Percentiles rank a stretch among this genome's conserved stretches.
Evolutionary conservation across 805 yeast genomes (phyloP).

Genomic region (Candida mattraensis): DNA sequence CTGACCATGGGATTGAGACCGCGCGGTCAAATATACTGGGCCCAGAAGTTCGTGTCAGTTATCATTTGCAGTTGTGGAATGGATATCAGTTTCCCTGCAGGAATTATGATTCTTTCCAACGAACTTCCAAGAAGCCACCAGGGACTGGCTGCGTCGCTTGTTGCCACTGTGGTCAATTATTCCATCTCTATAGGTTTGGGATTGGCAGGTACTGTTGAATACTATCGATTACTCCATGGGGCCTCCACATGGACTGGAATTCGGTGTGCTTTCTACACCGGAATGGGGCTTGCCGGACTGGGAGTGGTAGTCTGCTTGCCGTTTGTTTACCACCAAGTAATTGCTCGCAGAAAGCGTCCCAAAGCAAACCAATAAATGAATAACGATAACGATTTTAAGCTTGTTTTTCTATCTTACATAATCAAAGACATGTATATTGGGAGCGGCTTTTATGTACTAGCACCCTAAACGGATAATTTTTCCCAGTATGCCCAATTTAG

Average conservation of each 20-base stretch:
- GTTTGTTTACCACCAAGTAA: conserved; percentile 12
- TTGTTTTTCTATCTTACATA: too few species aligned
- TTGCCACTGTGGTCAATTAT: conserved; percentile 69
- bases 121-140: conserved; percentile 62
- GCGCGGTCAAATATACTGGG: conserved; percentile 58
- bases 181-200: conserved; percentile 72
- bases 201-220: conserved; percentile 66
- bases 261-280: conserved; percentile 58
- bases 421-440: too few species aligned
- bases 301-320: conserved; percentile 35
- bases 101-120: conserved; percentile 61
- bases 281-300: conserved; percentile 56
- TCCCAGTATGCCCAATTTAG: too few species aligned
- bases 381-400: too few species aligned
- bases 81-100: conserved; percentile 79
- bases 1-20: conserved; percentile 57
- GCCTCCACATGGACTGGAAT: conserved; percentile 42
- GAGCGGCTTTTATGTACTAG: too few species aligned
- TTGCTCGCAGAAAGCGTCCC: conserved; percentile 2
- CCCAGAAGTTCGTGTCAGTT: conserved; percentile 54
- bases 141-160: conserved; percentile 77
- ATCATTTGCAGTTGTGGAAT: conserved; percentile 66
- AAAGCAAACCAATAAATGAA: too few species aligned
- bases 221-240: conserved; percentile 34
- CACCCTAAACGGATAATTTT: too few species aligned